Evolutionary conservation across 2,329 filamentous ascomycete species (phyloP), one percentile per base, ranked within the genome.

Genomic region (Cladosporium cucumerinum): DNA sequence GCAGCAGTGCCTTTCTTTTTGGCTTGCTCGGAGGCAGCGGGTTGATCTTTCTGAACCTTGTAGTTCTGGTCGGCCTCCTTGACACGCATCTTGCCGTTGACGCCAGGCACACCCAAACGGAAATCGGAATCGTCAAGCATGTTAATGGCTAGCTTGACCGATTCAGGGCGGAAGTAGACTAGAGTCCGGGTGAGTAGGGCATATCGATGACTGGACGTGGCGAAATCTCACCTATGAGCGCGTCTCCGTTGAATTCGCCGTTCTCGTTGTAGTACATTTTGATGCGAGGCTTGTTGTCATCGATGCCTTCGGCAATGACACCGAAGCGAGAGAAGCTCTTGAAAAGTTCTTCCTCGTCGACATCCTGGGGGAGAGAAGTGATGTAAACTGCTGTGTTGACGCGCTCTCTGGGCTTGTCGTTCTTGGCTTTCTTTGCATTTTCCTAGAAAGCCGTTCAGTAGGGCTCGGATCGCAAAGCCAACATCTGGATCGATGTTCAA

Each of bases 81-180:
- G 3, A 99, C 93, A 59, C 84, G 85, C 83, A 97, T 96, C 66
- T 83, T 87, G 28, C 88, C 89, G 62, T 72, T 73, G 54, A 76
- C 79, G 46, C 73, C 78, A 63, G 80, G 80, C 75, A 82, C 70
- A 72, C 89, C 77, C 66, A 90, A 82, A 65, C 94, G 85, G 72
- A 98, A 95, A 70, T 93, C 87, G 5, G 89, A 90, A 72, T 93
- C 91, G 76, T 96, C 91, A 14, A 92, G 83, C 72, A 95, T 83
- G 80, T 89, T 87, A 69, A 94, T 90, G 52, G 92, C 92, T 80
- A 93, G 89, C 49, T 90, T 82, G 65, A 99, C 94, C n/a, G 91
- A 96, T 74, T 96, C 93, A 0, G 93, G 90, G 71, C 95, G 92
- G 84, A 97, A 97, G 80, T 96, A 99, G 39, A 98, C 91, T 63